Evolutionary conservation across 176 grass and related monocot species (phyloP).

Genomic region (Triticum turgidum): DNA sequence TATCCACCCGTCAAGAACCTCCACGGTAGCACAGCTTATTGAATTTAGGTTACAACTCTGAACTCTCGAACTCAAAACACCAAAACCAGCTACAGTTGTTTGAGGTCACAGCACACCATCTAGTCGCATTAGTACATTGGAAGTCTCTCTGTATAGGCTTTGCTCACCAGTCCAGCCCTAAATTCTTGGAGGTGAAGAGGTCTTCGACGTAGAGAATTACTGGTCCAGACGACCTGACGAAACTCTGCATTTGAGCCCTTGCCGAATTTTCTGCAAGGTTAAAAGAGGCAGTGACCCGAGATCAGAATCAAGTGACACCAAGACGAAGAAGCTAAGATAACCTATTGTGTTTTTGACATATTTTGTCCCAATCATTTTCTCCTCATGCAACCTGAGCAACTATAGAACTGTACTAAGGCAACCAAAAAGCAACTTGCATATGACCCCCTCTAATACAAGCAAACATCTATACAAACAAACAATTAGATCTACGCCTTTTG

Average conservation of each 20-base stretch:
- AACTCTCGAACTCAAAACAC: neutral
- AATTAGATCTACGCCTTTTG: neutral
- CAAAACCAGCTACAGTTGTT: neutral
- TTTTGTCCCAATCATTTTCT: neutral
- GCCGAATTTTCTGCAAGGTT: slow-evolving; percentile 63
- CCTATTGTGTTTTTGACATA: neutral
- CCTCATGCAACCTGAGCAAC: neutral
- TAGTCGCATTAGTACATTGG: slow-evolving; percentile 23
- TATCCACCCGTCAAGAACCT: neutral
- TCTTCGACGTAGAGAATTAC: slow-evolving; percentile 78
- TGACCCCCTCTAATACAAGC: neutral
- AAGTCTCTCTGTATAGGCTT: neutral
- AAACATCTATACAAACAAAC: neutral
- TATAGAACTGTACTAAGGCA: neutral
- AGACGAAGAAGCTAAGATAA: neutral
- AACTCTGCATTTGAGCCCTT: slow-evolving; percentile 76
- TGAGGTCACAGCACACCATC: neutral
- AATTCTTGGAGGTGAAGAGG: slow-evolving; percentile 64
- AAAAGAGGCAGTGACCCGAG: neutral
- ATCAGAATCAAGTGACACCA: neutral
- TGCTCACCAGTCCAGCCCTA: slow-evolving; percentile 81
- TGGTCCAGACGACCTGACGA: slow-evolving; percentile 55
- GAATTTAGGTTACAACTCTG: neutral
- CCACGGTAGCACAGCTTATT: neutral
- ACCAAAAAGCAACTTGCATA: neutral